phyloP scores from a whole-genome alignment of 306 rosid species.

The Arachis stenosperma region DNA sequence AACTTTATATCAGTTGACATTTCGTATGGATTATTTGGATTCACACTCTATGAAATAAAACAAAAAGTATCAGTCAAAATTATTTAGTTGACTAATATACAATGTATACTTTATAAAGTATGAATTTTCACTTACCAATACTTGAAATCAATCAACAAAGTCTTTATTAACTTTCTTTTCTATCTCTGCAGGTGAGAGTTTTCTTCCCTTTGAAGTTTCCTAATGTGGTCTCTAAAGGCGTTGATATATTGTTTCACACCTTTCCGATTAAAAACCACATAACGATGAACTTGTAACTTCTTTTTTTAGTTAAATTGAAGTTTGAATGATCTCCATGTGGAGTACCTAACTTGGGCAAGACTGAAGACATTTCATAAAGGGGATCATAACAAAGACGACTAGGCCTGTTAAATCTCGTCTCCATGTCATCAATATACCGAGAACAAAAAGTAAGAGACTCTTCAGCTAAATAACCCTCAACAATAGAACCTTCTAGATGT shows the following conservation, averaged over 20 bases:
- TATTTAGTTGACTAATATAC: too few relatives aligned
- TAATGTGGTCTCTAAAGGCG: too few relatives aligned
- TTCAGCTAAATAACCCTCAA: too few relatives aligned
- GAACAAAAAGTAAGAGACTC: neutral
- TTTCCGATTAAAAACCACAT: neutral
- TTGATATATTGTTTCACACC: neutral
- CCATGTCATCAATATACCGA: constrained; percentile 2
- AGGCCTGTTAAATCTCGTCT: neutral
- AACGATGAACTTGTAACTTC: constrained; percentile 6
- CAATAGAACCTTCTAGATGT: too few relatives aligned
- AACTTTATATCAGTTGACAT: neutral
- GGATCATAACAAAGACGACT: neutral
- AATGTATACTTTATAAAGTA: too few relatives aligned
- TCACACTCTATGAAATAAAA: neutral
- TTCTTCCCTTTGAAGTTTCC: neutral
- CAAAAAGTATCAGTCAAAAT: too few relatives aligned
- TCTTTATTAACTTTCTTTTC: neutral
- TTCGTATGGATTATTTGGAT: neutral
- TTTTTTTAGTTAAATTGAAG: neutral
- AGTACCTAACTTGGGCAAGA: neutral
- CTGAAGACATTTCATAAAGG: neutral
- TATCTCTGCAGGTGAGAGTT: neutral
- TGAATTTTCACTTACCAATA: neutral
- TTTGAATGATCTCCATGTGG: neutral
- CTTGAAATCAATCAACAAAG: neutral